Evolutionary conservation across 139 green algal species (phyloP), one percentile per base, ranked within the genome.

Genomic region (Zygnema circumcarinatum): DNA sequence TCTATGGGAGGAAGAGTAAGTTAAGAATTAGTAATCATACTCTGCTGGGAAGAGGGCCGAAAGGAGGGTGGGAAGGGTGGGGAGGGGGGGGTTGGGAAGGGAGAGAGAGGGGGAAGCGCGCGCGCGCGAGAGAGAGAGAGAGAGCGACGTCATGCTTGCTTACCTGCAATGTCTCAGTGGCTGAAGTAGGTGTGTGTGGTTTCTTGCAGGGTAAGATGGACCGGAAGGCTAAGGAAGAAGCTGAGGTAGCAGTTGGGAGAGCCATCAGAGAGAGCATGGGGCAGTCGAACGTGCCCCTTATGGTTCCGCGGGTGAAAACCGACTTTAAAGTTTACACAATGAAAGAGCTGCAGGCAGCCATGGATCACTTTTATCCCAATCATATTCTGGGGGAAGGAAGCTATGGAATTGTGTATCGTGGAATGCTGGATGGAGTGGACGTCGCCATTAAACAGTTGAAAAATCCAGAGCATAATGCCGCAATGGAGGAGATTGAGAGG

Each of bases 381-480:
- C 76, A 84, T 36, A 62, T 84, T 54, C 52, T 88, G n/a, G 83
- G 83, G 2, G 74, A 88, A 56, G 83, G 83, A 39, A 41, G 83
- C 16, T 88, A 75, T 74, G 83, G 83, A 2, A 87, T 74, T 25
- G 83, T 88, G 39, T 88, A 88, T 40, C 2, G 74, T 2, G 83
- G 83, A 53, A 40, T 74, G 68, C 69, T 88, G 52, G 79, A 86
- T 38, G 38, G 53, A 39, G 47, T 41, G 38, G 56, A 67, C 29
- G 79, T 86, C 16, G 68, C 83, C 25, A 62, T 88, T 25, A 88
- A 88, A 74, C 47, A 74, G 36, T 74, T 88, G 47, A 88, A 86
- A 68, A 36, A 38, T 84, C 76, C 76, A 22, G 76, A 84, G 1
- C 47, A 40, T 29, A 69, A 73, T 36, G 76, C 76, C 25, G 76